Evolutionary conservation across 75 land plant genomes (phyloP), one percentile per base, ranked within the genome.

Genomic region (Pinus tabuliformis): DNA sequence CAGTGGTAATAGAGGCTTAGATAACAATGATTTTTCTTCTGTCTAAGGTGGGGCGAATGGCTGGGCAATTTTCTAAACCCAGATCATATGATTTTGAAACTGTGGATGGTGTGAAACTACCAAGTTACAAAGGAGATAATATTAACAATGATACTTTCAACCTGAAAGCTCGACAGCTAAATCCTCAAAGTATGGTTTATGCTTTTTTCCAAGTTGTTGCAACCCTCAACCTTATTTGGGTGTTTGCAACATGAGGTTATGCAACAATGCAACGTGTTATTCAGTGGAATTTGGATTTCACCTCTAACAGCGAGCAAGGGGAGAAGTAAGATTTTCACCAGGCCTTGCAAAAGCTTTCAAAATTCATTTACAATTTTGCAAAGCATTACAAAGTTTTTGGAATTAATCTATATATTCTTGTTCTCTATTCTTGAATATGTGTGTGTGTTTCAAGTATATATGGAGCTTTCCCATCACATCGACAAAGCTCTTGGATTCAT

Each of bases 401-500:
- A 42, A 5, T 42, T 4, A 2, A 42, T 42, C 45, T 42, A 42
- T 42, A 42, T 42, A 0, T 42, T 42, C 45, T 42, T 70, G 39
- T 24, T 17, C 20, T 21, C 0, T 76, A 4, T 59, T 59, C 6
- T 18, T 18, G 60, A 59, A 1, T 0, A 22, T 17, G 5, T 4
- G 7, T 59, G 5, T 59, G 21, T n/a, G 22, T 17, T 21, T 18
- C 62, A 71, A 61, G 26, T 78, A 78, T 26, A 26, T 33, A 13
- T 70, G 5, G 75, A 78, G 36, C 39, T 78, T 37, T 62, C 75
- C 14, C 64, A 72, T 9, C 58, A 58, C 1, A 75, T 78, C 4
- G 75, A 78, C 26, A 75, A 78, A 57, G 75, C 79, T 45, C 56
- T 78, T 12, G 79, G 79, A 18, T 78, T 78, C 75, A 78, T 71